A percentile compares a stretch with the other conserved stretches of the same genome.
These are phyloP conservation scores for Sugiyamaella boreocaroliniensis DNA, from an alignment of 805 yeast species.

Conservation along the genomic window DNA sequence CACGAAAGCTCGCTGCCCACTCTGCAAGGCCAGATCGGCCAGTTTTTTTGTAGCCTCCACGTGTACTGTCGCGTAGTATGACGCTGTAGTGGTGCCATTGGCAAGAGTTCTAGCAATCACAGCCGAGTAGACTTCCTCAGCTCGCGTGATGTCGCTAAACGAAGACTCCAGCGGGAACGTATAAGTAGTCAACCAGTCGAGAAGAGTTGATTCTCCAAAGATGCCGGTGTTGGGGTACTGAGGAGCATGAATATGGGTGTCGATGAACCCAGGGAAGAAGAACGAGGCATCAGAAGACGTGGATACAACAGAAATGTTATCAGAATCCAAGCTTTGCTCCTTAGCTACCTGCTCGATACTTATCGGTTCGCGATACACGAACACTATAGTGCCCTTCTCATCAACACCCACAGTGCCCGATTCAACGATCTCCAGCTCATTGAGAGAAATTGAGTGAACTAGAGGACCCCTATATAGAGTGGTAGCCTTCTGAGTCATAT, in stretches of 20 bases:
- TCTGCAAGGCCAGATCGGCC: conserved; percentile 58
- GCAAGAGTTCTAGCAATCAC: conserved; percentile 63
- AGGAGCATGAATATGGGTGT: conserved; percentile 80
- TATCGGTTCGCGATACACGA: conserved; percentile 23
- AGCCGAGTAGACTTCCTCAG: conserved; percentile 54
- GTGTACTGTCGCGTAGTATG: conserved; percentile 88
- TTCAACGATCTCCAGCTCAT: conserved; percentile 45
- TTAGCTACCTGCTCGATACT: conserved; percentile 29
- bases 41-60: conserved; percentile 65
- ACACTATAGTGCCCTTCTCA: conserved; percentile 46
- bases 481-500: conserved; percentile 7
- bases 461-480: conserved; percentile 15
- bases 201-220: conserved; percentile 74
- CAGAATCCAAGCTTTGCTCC: conserved; percentile 15
- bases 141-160: conserved; percentile 47
- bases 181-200: conserved; percentile 83
- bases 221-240: conserved; percentile 79
- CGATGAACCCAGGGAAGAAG: conserved; percentile 76
- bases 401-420: conserved; percentile 61
- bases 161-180: conserved; percentile 86
- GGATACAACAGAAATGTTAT: conserved; percentile 1
- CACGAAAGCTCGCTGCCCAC: conserved; percentile 82
- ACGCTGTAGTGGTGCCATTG: conserved; percentile 87
- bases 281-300: conserved; percentile 34
- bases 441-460: conserved; percentile 10